Base-by-base conservation (phyloP, 1,284 basidiomycete genomes). In the Mycena citricolor region DNA sequence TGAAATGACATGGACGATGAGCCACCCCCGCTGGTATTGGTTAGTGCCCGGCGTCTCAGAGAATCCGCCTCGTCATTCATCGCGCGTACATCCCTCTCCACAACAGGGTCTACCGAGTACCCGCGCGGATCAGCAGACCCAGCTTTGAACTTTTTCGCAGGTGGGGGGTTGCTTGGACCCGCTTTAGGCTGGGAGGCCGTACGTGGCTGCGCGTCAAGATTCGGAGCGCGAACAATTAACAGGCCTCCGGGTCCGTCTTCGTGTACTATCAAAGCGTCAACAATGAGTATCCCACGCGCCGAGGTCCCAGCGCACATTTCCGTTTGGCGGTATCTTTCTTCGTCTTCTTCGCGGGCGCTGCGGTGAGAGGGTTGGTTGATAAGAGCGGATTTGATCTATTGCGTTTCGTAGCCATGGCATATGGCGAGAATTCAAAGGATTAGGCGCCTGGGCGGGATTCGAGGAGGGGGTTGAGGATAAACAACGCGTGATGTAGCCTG, bases 21-120 rank as follows among this genome's bases (percentile, higher is more conserved):
- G 1, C 60, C 39, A 39, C 63, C 54, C 5, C 69, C 60, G n/a
- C 65, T 62, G 19, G 68, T 67, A 46, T 71, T 69, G 19, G 75
- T 72, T 24, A 76, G 74, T 1, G 81, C 79, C 25, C 69, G 66
- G 31, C 76, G 73, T 13, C 81, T 74, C 23, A 86, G 66, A 43
- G 68, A 63, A 50, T 83, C 80, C 1, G 78, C 71, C 62, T 87
- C 84, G 24, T 77, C 73, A 46, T 84, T 76, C 83, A 87, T 86
- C 32, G 71, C 76, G 11, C 78, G 75, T 23, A 85, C 70, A 49
- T 83, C 83, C 10, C 65, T 57, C 42, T 76, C 72, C 2, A 73
- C 61, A 8, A 64, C 61, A 4, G 60, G 57, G 46, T 70, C 68
- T 22, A 56, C 44, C 49, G 53, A 41, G 42, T 42, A 35, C 37